Evolutionary conservation across 768 basidiomycete species (phyloP), one percentile per base, ranked within the genome.

Genomic region (Dictyophora rubrovolvata): DNA sequence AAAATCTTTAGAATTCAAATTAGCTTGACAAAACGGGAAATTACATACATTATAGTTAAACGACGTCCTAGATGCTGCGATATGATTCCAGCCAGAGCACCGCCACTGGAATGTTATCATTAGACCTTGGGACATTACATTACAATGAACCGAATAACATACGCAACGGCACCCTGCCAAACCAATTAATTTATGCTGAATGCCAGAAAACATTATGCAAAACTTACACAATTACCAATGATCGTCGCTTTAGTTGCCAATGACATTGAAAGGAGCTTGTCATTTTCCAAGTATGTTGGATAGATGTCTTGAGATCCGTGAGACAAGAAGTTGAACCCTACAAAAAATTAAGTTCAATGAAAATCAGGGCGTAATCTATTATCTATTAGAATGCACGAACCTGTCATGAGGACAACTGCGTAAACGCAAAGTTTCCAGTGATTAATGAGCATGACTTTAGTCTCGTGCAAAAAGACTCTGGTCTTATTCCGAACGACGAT

Each of bases 341-440:
- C 51, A 34, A 48, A 63, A 21, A 5, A 54, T 20, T 21, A 18
- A 54, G 9, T 6, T 47, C 37, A 48, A 34, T 48, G 35, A 18
- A 35, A 54, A 55, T 5, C 20, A 21, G 6, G n/a, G 3, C 33
- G n/a, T 4, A 20, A 4, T 14, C 5, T 23, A 50, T 28, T 18
- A 5, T 48, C 4, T 35, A 16, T 12, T 7, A 2, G 17, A n/a
- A 49, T 35, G 36, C 60, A 64, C 67, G 52, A 42, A 74, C 74
- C 75, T 1, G 85, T 83, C 87, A 93, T 89, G 57, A 93, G 78
- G 52, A 92, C 72, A 18, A 93, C 79, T 0, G 87, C 87, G 65
- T 93, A 94, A 53, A 93, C 82, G 67, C 87, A 91, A 35, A 88
- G 68, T 12, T 83, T 63, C 92, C 91, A 95, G 67, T 96, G 89